Percentiles rank a stretch among this genome's conserved stretches.
Evolutionary conservation across 768 basidiomycete genomes (phyloP).

Genomic region (Inosperma sp.): DNA sequence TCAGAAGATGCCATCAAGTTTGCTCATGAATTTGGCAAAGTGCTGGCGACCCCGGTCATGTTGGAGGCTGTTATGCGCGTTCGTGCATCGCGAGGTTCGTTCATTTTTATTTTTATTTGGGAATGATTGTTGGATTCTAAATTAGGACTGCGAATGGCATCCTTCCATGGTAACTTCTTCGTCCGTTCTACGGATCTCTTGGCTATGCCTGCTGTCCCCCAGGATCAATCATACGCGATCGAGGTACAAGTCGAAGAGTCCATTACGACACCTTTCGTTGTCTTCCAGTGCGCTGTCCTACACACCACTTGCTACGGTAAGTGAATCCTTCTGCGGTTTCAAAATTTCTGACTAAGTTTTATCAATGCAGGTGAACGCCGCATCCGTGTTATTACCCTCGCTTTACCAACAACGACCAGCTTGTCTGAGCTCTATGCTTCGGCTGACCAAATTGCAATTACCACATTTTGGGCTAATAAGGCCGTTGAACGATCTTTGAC

Average conservation of each 20-base stretch:
- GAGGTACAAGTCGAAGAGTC: constrained; percentile 96
- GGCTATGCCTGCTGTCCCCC: constrained; percentile 94
- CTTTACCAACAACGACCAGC: constrained; percentile 82
- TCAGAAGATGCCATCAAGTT: constrained; percentile 98
- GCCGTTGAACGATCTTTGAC: constrained; percentile 86
- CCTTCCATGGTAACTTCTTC: constrained; percentile 99
- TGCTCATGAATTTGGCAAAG: constrained; percentile 93
- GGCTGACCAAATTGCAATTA: constrained; percentile 83
- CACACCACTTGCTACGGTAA: constrained; percentile 90
- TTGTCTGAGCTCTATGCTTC: constrained; percentile 88
- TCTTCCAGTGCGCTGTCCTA: constrained; percentile 90
- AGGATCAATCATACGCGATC: constrained; percentile 93
- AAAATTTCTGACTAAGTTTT: background rate
- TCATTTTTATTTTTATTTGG: background rate
- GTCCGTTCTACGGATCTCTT: constrained; percentile 95
- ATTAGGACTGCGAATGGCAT: constrained; percentile 85
- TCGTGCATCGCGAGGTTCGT: constrained; percentile 87
- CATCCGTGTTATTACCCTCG: constrained; percentile 85
- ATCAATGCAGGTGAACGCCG: constrained; percentile 62
- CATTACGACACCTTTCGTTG: constrained; percentile 84
- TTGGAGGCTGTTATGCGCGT: constrained; percentile 97
- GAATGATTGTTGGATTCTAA: background rate
- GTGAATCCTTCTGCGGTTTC: constrained; percentile 13
- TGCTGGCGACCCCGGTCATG: constrained; percentile 91
- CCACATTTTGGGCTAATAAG: constrained; percentile 84